These are phyloP conservation scores for Sarcodon aspratus DNA, from an alignment of 768 basidiomycete species.

Conservation along the genomic window DNA sequence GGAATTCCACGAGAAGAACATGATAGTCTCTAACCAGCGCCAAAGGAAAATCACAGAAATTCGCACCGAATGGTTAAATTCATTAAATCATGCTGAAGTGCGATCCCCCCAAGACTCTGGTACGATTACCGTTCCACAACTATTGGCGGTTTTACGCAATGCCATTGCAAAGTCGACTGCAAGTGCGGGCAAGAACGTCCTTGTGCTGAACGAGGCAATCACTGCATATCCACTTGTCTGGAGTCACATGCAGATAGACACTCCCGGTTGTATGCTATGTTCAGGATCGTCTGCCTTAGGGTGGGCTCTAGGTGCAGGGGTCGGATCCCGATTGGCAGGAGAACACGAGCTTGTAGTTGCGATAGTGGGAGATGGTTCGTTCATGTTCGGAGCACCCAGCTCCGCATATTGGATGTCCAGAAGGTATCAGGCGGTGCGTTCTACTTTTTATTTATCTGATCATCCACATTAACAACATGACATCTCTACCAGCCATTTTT, in stretches of 20 bases:
- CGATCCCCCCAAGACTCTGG: slow-evolving; percentile 3
- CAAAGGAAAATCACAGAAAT: not conserved
- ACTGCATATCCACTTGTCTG: slow-evolving; percentile 44
- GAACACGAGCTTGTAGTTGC: slow-evolving; percentile 41
- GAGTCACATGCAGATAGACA: slow-evolving; percentile 43
- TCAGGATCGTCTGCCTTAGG: slow-evolving; percentile 61
- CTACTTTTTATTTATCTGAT: slow-evolving; percentile 3
- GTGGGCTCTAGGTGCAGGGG: slow-evolving; percentile 54
- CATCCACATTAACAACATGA: too few relatives aligned
- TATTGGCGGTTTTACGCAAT: slow-evolving; percentile 36
- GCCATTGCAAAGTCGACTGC: slow-evolving; percentile 27
- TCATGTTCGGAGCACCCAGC: slow-evolving; percentile 53
- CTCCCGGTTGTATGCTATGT: slow-evolving; percentile 36
- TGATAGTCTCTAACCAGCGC: not conserved
- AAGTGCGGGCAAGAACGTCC: slow-evolving; percentile 22
- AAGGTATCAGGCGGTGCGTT: slow-evolving; percentile 49
- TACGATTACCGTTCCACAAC: slow-evolving; percentile 8
- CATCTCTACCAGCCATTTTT: slow-evolving; percentile 43
- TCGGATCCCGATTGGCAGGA: slow-evolving; percentile 44
- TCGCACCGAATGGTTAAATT: slow-evolving; percentile 8
- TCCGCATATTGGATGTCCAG: slow-evolving; percentile 67
- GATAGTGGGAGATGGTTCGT: slow-evolving; percentile 64
- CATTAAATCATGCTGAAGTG: slow-evolving; percentile 10
- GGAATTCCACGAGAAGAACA: slow-evolving; percentile 11
- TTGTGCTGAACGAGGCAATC: slow-evolving; percentile 55